Conservation (phyloP, 1,284 basidiomycete genomes). For the Leccinum fuscescens region DNA sequence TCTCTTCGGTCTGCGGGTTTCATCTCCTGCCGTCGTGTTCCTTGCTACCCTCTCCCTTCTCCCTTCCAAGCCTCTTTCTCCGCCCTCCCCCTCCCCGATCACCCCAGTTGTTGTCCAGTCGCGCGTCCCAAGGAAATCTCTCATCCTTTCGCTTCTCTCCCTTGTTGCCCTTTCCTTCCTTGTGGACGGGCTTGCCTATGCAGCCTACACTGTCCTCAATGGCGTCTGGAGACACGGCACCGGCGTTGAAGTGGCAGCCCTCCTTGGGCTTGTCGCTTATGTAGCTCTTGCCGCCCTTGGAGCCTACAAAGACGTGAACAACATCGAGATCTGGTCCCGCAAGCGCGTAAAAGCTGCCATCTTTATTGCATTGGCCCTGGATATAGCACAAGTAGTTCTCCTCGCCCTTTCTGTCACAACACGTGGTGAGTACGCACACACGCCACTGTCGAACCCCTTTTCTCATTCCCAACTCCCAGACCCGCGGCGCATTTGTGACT, state of each 20-base stretch:
- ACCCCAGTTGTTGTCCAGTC: constrained; percentile 73
- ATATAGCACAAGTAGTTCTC: constrained; percentile 57
- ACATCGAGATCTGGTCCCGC: constrained; percentile 67
- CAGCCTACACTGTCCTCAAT: constrained; percentile 59
- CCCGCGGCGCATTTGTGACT: constrained; percentile 30
- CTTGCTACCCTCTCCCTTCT: constrained; percentile 60
- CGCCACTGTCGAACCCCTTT: neutral
- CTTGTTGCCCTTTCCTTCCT: constrained; percentile 81
- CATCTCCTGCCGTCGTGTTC: constrained; percentile 63
- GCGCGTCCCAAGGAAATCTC: constrained; percentile 64
- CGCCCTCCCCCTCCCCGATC: constrained; percentile 59
- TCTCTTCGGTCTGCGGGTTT: constrained; percentile 56
- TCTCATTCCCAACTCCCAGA: constrained; percentile 8
- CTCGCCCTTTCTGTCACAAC: constrained; percentile 46
- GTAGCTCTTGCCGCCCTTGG: constrained; percentile 68
- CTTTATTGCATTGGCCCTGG: constrained; percentile 51
- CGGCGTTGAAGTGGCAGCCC: constrained; percentile 66
- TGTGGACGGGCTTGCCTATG: constrained; percentile 75
- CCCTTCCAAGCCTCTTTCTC: constrained; percentile 45
- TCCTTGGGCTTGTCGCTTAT: constrained; percentile 67
- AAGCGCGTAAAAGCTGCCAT: constrained; percentile 56
- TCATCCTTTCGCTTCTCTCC: constrained; percentile 68
- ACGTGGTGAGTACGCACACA: constrained; percentile 41
- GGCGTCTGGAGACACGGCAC: constrained; percentile 62
- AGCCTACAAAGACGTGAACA: constrained; percentile 72